A percentile compares a stretch with the other conserved stretches of the same genome.
Evolutionary conservation across 176 grass and related monocot genomes (phyloP).

Genomic region (Thalia dealbata): DNA sequence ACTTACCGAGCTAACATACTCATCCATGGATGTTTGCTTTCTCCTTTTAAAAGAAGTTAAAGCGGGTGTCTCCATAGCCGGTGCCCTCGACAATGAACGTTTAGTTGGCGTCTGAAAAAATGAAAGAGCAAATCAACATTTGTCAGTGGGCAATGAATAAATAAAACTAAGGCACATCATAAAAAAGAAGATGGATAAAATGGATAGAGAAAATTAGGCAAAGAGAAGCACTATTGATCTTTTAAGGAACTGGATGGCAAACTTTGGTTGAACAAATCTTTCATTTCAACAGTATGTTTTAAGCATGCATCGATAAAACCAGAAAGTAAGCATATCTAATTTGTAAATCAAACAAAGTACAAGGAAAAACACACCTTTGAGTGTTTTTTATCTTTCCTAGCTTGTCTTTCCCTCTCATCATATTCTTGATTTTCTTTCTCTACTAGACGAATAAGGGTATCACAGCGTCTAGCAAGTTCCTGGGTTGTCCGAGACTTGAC

Average conservation of each 20-base stretch:
- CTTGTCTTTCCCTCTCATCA: slow-evolving; percentile 88
- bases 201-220: neutral
- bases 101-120: slow-evolving; percentile 49
- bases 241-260: neutral
- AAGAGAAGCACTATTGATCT: neutral
- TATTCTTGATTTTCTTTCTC: slow-evolving; percentile 99
- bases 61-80: slow-evolving; percentile 47
- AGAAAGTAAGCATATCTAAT: neutral
- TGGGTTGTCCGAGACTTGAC: slow-evolving; percentile 91
- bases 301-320: too few species aligned
- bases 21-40: slow-evolving; percentile 69
- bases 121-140: neutral
- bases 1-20: slow-evolving; percentile 53
- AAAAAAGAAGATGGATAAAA: neutral
- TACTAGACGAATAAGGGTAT: slow-evolving; percentile 86
- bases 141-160: neutral
- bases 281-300: neutral
- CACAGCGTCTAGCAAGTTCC: slow-evolving; percentile 88
- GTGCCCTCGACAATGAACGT: slow-evolving; percentile 36
- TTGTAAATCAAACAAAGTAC: neutral
- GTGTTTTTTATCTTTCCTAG: slow-evolving; percentile 82
- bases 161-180: too few species aligned
- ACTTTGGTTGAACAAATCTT: neutral
- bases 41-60: slow-evolving; percentile 45
- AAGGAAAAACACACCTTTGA: slow-evolving; percentile 47